Conservation (phyloP, 352 stramenopile species). For the Phytopythium aichiense region DNA sequence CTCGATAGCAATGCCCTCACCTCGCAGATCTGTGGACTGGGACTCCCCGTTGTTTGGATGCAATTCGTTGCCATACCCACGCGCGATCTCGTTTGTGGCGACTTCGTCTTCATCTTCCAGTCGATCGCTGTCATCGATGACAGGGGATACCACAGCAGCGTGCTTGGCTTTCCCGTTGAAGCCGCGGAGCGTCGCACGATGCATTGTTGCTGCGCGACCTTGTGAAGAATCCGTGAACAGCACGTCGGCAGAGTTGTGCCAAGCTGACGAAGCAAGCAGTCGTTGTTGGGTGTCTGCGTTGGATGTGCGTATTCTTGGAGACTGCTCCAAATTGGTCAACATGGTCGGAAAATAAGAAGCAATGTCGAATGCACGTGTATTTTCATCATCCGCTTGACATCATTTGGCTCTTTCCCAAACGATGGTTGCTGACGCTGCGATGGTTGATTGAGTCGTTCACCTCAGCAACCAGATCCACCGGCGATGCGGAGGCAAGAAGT, state of each 20-base stretch:
- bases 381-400: no score
- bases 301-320: no score
- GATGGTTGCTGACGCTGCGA: no score
- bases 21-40: no score
- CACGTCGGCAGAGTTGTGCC: background rate
- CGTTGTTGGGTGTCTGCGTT: background rate
- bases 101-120: conserved; percentile 3
- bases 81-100: background rate
- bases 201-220: background rate
- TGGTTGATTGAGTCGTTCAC: background rate
- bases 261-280: no score
- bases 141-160: conserved; percentile 45
- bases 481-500: conserved; percentile 39
- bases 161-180: conserved; percentile 37
- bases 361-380: no score
- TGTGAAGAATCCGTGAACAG: background rate
- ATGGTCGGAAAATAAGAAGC: no score
- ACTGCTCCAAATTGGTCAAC: no score
- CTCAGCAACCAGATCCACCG: conserved; percentile 30
- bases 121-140: conserved; percentile 31
- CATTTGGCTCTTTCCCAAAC: no score
- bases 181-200: background rate
- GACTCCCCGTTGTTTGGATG: background rate
- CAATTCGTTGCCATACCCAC: background rate
- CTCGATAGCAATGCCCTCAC: background rate